Evolutionary conservation across 2,329 filamentous ascomycete genomes (phyloP).

Genomic region (Penicillium crustosum): DNA sequence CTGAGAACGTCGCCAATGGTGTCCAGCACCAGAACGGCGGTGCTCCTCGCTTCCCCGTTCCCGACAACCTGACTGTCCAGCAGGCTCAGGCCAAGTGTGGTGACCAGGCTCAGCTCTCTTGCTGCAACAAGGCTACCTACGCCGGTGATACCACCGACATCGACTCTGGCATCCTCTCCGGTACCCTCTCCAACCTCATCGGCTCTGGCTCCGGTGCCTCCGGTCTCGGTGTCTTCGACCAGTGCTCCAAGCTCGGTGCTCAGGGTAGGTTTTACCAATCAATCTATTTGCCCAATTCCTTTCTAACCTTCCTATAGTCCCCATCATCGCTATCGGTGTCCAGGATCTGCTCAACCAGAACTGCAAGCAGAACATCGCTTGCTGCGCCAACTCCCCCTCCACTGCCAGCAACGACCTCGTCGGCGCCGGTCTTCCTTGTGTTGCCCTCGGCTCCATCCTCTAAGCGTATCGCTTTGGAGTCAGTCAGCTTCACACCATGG

Average conservation of each 20-base stretch:
- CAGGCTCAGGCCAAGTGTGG: slow-evolving; percentile 40
- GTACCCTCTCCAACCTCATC: slow-evolving; percentile 35
- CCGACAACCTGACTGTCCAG: slow-evolving; percentile 32
- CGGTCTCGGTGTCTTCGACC: slow-evolving; percentile 39
- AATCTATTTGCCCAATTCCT: accelerated
- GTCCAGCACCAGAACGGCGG: slow-evolving; percentile 7
- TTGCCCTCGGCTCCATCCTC: slow-evolving; percentile 39
- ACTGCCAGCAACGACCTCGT: slow-evolving; percentile 27
- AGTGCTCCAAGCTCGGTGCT: slow-evolving; percentile 41
- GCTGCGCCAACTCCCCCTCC: slow-evolving; percentile 35
- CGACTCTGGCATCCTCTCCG: slow-evolving; percentile 30
- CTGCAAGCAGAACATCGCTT: slow-evolving; percentile 43
- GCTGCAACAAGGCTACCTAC: slow-evolving; percentile 41
- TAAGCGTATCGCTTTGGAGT: slow-evolving; percentile 27
- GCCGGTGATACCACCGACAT: slow-evolving; percentile 35
- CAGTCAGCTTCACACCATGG: background rate
- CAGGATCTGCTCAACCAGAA: slow-evolving; percentile 35
- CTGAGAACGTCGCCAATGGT: slow-evolving; percentile 8
- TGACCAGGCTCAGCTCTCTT: slow-evolving; percentile 39
- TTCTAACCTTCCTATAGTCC: slow-evolving; percentile 13
- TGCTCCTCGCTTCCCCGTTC: slow-evolving; percentile 18
- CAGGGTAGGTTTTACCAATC: slow-evolving; percentile 24
- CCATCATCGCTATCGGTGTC: slow-evolving; percentile 26
- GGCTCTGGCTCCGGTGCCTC: slow-evolving; percentile 33
- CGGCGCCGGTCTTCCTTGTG: slow-evolving; percentile 35